Conservation (phyloP, 495 filamentous ascomycete species). For the Penicillium lagena region DNA sequence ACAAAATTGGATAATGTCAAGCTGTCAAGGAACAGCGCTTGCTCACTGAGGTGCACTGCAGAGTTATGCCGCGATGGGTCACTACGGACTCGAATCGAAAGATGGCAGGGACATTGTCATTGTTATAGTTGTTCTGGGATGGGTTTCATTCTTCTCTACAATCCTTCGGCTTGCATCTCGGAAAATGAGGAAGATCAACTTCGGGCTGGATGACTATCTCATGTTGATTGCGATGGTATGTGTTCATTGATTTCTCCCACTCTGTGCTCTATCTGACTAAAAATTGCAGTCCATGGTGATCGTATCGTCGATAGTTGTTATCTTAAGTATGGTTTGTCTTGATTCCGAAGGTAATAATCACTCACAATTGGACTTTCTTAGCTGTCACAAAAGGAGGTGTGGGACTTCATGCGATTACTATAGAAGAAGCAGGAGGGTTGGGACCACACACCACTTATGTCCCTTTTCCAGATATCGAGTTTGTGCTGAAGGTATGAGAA, state of each 20-base stretch:
- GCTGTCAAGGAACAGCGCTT: too few species aligned
- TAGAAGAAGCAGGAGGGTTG: background rate
- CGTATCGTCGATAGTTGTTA: slow-evolving; percentile 1
- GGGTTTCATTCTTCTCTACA: too few species aligned
- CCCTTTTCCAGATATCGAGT: background rate
- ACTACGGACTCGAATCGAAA: background rate
- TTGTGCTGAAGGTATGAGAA: slow-evolving; percentile 1
- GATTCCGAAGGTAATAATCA: background rate
- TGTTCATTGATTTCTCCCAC: background rate
- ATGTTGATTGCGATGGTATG: slow-evolving; percentile 1
- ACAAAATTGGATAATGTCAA: too few species aligned
- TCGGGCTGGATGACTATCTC: slow-evolving; percentile 2
- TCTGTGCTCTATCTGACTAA: background rate
- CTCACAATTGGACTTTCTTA: background rate
- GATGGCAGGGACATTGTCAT: slow-evolving; percentile 4
- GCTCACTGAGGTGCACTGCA: too few species aligned
- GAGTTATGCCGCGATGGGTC: background rate
- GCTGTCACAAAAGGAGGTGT: slow-evolving; percentile 5
- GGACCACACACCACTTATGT: background rate
- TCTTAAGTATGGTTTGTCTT: slow-evolving; percentile 1
- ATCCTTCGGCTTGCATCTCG: background rate
- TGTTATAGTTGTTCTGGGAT: background rate
- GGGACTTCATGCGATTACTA: background rate
- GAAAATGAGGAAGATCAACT: slow-evolving; percentile 1
- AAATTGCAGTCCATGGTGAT: background rate